Base-by-base conservation (phyloP, 108 stramenopile species). In the Nitzschia sp. region DNA sequence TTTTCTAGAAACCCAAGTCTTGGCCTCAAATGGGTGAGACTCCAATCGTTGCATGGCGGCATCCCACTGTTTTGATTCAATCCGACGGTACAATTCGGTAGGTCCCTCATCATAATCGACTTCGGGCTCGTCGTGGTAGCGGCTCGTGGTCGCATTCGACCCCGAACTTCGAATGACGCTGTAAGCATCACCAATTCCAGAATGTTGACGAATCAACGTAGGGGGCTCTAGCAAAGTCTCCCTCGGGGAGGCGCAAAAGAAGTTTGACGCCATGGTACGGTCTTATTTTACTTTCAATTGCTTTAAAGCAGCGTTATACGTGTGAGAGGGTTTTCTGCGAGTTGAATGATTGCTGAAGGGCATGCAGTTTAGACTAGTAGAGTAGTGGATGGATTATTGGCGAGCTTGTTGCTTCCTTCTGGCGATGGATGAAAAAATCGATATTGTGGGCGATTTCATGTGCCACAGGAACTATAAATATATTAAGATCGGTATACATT, bases 41-140 rank as follows among this genome's bases (percentile, higher is more conserved):
- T 86, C 83, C 16, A 86, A 45, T 2, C 86, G 79, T 26, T 73
- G 80, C 60, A 88, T 78, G 23, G 90, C 93, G 25, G 76, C 77
- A 66, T 92, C 90, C 93, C 93, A 94, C 17, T 83, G 79, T 59
- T 87, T 91, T 53, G 79, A 80, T 69, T 94, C 89, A 69, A 94
- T 94, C 53, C 70, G 73, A n/a, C 76, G 80, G 80, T 91, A 94
- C 17, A 94, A 67, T 27, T 82, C 79, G 25, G 93, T 89, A 3
- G 90, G 80, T 17, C 85, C 85, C 25, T 78, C 68, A 58, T 94
- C 90, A 66, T 94, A 94, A 66, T 91, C 87, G 21, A 80, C 80
- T 72, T 94, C 93, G 27, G 76, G 69, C 45, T 82, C 81, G 53
- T 81, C 80, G 30, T 76, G 71, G 28, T 81, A 72, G 0, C 64